These are phyloP conservation scores for Pseudocercospora fuligena DNA, from an alignment of 2,329 filamentous ascomycete genomes.

Conservation along the genomic window DNA sequence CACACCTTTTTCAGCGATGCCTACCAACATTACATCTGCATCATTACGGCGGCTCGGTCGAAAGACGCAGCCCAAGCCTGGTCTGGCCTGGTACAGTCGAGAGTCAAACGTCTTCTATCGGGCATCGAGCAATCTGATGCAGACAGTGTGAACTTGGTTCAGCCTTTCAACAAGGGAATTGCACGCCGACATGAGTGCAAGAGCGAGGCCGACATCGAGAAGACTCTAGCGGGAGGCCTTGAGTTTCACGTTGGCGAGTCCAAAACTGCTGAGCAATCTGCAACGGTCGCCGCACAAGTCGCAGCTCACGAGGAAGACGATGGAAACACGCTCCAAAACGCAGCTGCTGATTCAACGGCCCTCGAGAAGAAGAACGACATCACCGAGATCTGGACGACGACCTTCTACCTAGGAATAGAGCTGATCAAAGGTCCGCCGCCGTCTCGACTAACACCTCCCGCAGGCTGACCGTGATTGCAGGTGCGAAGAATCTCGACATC, in stretches of 20 bases:
- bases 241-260: slow-evolving; percentile 65
- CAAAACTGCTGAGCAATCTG: slow-evolving; percentile 58
- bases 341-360: slow-evolving; percentile 32
- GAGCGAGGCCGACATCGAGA: slow-evolving; percentile 64
- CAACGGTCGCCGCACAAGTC: slow-evolving; percentile 55
- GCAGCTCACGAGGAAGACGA: slow-evolving; percentile 50
- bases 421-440: slow-evolving; percentile 52
- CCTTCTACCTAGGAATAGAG: slow-evolving; percentile 91
- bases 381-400: slow-evolving; percentile 77
- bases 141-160: slow-evolving; percentile 72
- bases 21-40: slow-evolving; percentile 94
- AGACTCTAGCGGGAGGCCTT: slow-evolving; percentile 65
- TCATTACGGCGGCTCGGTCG: slow-evolving; percentile 79
- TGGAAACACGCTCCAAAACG: slow-evolving; percentile 42
- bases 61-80: slow-evolving; percentile 85
- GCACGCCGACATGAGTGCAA: slow-evolving; percentile 77
- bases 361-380: slow-evolving; percentile 48
- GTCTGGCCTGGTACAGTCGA: slow-evolving; percentile 93
- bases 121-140: slow-evolving; percentile 79
- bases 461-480: slow-evolving; percentile 45
- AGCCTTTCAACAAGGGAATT: slow-evolving; percentile 92
- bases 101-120: slow-evolving; percentile 82
- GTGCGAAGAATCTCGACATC: slow-evolving; percentile 73
- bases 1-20: slow-evolving; percentile 92
- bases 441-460: neutral